Evolutionary conservation across 2,329 filamentous ascomycete species (phyloP).

Genomic region (Penicillium palitans): DNA sequence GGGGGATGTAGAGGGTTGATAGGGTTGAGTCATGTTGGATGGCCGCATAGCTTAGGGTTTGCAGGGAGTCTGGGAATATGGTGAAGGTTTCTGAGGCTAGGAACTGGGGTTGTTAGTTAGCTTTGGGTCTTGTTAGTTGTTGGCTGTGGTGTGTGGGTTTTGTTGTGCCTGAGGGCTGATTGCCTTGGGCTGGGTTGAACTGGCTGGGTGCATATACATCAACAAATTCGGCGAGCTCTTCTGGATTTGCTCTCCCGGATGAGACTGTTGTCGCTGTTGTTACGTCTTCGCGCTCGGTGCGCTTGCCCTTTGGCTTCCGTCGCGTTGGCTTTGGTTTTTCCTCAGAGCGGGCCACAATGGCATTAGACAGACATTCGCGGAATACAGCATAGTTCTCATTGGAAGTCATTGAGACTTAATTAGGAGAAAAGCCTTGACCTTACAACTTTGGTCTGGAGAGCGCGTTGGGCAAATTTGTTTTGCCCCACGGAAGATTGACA

Average conservation of each 20-base stretch:
- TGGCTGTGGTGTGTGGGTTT: neutral
- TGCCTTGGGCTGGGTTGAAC: neutral
- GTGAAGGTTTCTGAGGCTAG: conserved; percentile 69
- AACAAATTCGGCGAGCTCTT: conserved; percentile 76
- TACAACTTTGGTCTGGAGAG: neutral
- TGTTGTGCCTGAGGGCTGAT: neutral
- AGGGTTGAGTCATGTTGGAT: conserved; percentile 54
- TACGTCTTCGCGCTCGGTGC: conserved; percentile 17
- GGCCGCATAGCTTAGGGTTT: conserved; percentile 60
- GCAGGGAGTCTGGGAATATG: conserved; percentile 61
- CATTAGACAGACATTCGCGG: conserved; percentile 70
- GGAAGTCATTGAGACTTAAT: conserved; percentile 24
- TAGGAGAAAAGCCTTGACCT: neutral
- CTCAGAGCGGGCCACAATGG: conserved; percentile 63
- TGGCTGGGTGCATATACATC: conserved; percentile 50
- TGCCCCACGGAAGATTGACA: conserved; percentile 20
- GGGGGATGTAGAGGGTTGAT: conserved; percentile 53
- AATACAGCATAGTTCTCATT: conserved; percentile 66
- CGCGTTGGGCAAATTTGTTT: neutral
- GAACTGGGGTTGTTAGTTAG: conserved; percentile 51
- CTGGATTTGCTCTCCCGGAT: conserved; percentile 49
- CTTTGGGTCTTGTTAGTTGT: conserved; percentile 8
- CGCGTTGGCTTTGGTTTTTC: conserved; percentile 46
- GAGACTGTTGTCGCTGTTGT: conserved; percentile 8
- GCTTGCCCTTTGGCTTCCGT: conserved; percentile 23